Base-by-base conservation (phyloP, 2,329 filamentous ascomycete genomes). In the Venturia pyrina region DNA sequence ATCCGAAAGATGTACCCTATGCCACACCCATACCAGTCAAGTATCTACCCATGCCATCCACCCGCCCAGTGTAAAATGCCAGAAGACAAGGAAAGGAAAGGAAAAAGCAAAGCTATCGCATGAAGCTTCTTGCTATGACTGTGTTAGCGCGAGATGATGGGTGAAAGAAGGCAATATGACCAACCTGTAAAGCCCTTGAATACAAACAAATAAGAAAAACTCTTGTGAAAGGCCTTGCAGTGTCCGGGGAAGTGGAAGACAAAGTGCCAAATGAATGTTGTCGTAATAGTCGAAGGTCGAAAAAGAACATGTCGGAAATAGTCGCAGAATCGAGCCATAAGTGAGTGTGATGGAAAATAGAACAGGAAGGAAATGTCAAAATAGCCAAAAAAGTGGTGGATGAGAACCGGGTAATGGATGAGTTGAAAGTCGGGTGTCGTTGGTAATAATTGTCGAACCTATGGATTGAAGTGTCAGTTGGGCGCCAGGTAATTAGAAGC, bases 201-300 rank as follows among this genome's bases (percentile, higher is more conserved):
- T 10, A 21, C 53, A 37, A 37, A 28, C 46, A 37, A 37, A 37
- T 37, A 59, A 37, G 53, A 8, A 59, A n/a, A 37, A 6, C 37
- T 37, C 21, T n/a, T 19, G 28, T n/a, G 28, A 59, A 11, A 19
- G 24, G 6, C 24, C 24, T 56, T 24, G 24, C 5, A 34, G 50
- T n/a, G 8, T 32, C 32, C 15, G 28, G 37, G 8, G 37, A 37
- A 21, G 24, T 37, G 53, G 5, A 43, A 17, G 28, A 8, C 2
- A 59, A 37, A 37, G 53, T n/a, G 53, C 53, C 28, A 59, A 59
- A 59, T 37, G 53, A 59, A 59, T 59, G 53, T 17, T 28, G 21
- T 59, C 50, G 50, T 34, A n/a, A 37, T 59, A 59, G 32, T 37
- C 32, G 28, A 37, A 59, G 37, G 5, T 40, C 53, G 53, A 59